Evolutionary conservation across 163 green algal genomes (phyloP).

Genomic region (Scenedesmus sp.): DNA sequence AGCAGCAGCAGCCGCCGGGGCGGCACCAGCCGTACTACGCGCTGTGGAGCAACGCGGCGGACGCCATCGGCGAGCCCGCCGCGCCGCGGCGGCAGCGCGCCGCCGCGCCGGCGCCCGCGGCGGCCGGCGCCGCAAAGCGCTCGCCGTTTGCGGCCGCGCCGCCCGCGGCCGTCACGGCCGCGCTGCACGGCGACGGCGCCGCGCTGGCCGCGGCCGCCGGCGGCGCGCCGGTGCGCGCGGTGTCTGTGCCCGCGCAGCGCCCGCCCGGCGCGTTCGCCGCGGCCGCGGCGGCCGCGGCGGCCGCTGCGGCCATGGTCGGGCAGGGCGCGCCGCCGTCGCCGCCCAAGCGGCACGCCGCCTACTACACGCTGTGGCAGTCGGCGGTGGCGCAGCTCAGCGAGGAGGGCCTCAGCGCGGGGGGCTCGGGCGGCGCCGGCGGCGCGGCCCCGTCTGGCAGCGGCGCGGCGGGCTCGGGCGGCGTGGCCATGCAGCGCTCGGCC

Average conservation of each 20-base stretch:
- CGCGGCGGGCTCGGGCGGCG: not conserved
- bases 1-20: not conserved
- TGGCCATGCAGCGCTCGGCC: not conserved
- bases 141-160: slow-evolving; percentile 40
- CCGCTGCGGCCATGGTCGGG: too few relatives aligned
- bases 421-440: not conserved
- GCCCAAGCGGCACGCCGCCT: slow-evolving; percentile 11
- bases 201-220: slow-evolving; percentile 1
- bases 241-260: slow-evolving; percentile 1
- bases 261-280: slow-evolving; percentile 7
- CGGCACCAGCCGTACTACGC: slow-evolving; percentile 41
- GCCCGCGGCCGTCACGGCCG: slow-evolving; percentile 1
- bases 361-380: slow-evolving; percentile 39
- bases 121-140: not conserved
- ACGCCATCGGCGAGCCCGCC: not conserved
- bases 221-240: not conserved
- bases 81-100: not conserved
- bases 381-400: slow-evolving; percentile 2
- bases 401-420: not conserved
- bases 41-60: slow-evolving; percentile 26
- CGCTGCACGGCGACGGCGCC: not conserved
- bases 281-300: slow-evolving; percentile 19
- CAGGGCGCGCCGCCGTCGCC: not conserved
- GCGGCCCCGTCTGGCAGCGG: not conserved
- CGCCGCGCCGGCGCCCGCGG: slow-evolving; percentile 5